Conservation (phyloP, 257 asterid genomes). For the Asclepias syriaca region DNA sequence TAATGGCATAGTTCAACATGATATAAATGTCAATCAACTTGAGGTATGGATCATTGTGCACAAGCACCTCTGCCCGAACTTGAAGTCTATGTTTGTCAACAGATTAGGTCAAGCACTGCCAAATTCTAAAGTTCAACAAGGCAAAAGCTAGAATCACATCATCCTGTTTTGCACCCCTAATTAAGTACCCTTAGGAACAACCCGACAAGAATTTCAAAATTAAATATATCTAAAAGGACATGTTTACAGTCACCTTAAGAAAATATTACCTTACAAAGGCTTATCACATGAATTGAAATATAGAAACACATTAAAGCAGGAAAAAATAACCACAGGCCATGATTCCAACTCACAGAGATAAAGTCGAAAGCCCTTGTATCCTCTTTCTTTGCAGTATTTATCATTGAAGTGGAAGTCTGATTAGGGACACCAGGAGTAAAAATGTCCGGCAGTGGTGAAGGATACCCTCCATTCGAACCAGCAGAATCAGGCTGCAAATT, state of each 20-base stretch:
- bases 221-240: neutral
- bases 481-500: conserved; percentile 45
- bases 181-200: neutral
- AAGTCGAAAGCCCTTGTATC: conserved; percentile 89
- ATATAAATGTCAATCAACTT: neutral
- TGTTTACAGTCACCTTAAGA: neutral
- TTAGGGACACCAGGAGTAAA: conserved; percentile 61
- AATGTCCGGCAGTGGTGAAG: conserved; percentile 74
- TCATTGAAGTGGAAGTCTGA: conserved; percentile 76
- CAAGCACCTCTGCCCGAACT: neutral
- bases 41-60: neutral
- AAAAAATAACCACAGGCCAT: neutral
- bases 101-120: neutral
- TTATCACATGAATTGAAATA: neutral
- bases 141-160: neutral
- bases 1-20: neutral
- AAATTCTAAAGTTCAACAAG: neutral
- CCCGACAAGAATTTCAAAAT: neutral
- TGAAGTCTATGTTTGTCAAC: neutral
- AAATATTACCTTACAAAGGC: neutral
- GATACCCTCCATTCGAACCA: conserved; percentile 41
- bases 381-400: conserved; percentile 72
- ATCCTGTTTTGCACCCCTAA: neutral
- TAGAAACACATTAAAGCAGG: neutral
- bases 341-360: conserved; percentile 65